Evolutionary conservation across 208 protist species (phyloP).

Genomic region (Trypanosoma scelopori): DNA sequence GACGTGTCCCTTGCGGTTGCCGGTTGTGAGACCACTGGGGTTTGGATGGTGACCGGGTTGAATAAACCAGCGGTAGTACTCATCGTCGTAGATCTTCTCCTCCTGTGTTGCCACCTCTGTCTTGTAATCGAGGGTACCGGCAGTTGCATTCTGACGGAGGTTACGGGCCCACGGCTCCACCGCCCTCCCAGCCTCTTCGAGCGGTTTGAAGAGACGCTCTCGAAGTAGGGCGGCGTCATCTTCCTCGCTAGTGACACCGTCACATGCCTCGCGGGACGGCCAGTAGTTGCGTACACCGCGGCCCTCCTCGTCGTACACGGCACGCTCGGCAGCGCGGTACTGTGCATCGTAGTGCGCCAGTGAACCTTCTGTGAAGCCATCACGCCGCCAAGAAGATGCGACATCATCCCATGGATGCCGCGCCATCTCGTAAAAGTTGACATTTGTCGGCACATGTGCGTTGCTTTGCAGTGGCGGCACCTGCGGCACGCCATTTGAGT

Average conservation of each 20-base stretch:
- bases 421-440: conserved; percentile 93
- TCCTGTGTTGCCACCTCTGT: conserved; percentile 83
- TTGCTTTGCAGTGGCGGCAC: conserved; percentile 55
- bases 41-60: conserved; percentile 87
- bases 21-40: conserved; percentile 69
- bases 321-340: conserved; percentile 78
- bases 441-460: conserved; percentile 82
- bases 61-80: conserved; percentile 94
- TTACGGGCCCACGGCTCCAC: conserved; percentile 83
- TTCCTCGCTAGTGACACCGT: conserved; percentile 45
- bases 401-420: conserved; percentile 89
- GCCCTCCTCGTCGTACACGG: conserved; percentile 73
- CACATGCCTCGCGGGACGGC: conserved; percentile 64
- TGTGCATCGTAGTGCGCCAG: conserved; percentile 85
- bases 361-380: conserved; percentile 89
- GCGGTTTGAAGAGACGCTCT: conserved; percentile 66
- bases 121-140: conserved; percentile 66
- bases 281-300: conserved; percentile 77
- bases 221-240: conserved; percentile 58
- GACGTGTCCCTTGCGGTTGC: conserved; percentile 26
- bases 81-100: conserved; percentile 93
- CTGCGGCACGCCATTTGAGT: conserved; percentile 40
- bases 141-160: conserved; percentile 63
- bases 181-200: conserved; percentile 49
- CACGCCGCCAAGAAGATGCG: conserved; percentile 72